A percentile compares a stretch with the other conserved stretches of the same genome.
These are phyloP conservation scores for Apiospora koreana DNA, from an alignment of 2,329 filamentous ascomycete genomes.

Conservation along the genomic window DNA sequence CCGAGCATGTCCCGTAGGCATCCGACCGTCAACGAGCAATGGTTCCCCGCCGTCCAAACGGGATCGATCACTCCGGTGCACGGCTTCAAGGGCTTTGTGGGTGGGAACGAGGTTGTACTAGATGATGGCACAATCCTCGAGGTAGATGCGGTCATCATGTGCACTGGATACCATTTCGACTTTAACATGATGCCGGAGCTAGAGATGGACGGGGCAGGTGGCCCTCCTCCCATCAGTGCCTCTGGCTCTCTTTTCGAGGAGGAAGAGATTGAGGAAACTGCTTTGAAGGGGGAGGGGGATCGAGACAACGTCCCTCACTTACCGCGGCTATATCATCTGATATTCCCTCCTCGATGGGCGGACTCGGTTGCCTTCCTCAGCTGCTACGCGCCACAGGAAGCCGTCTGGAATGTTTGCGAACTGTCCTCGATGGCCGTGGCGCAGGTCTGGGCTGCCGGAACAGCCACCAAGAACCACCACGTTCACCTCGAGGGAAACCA, in stretches of 20 bases:
- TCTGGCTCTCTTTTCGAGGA: neutral
- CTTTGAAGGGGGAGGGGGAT: neutral
- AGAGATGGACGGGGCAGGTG: slow-evolving; percentile 24
- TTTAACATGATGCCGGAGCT: slow-evolving; percentile 25
- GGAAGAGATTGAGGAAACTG: neutral
- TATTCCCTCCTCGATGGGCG: slow-evolving; percentile 25
- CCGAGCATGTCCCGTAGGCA: slow-evolving; percentile 21
- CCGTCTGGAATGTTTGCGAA: slow-evolving; percentile 23
- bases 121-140: slow-evolving; percentile 18
- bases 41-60: slow-evolving; percentile 20
- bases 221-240: slow-evolving; percentile 17
- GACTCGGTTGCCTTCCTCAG: slow-evolving; percentile 24
- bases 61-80: slow-evolving; percentile 19
- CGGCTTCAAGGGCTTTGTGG: slow-evolving; percentile 23
- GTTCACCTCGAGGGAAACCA: no score
- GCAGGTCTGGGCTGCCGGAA: slow-evolving; percentile 28
- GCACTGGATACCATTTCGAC: slow-evolving; percentile 24
- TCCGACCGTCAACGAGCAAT: slow-evolving; percentile 24
- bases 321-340: slow-evolving; percentile 24
- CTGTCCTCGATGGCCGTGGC: slow-evolving; percentile 40
- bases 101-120: slow-evolving; percentile 18
- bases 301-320: slow-evolving; percentile 10
- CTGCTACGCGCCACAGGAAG: slow-evolving; percentile 23
- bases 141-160: slow-evolving; percentile 25
- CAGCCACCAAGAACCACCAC: neutral